Percentiles rank a stretch among this genome's conserved stretches.
Evolutionary conservation across 306 rosid genomes (phyloP).

Genomic region (Cucumis melo): DNA sequence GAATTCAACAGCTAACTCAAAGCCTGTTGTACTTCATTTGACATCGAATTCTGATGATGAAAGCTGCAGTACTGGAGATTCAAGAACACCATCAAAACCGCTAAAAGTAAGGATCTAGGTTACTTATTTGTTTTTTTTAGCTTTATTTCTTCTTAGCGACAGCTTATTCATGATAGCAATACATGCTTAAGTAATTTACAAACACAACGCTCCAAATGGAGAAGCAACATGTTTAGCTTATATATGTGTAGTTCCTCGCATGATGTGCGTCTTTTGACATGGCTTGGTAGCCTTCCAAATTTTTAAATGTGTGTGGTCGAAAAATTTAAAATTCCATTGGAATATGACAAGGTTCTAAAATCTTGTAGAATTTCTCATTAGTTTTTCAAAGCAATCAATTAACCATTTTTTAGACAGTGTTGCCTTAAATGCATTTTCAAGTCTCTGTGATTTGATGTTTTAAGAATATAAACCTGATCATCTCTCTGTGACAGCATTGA

Average conservation of each 20-base stretch:
- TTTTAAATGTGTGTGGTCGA: not conserved
- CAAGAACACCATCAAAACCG: conserved; percentile 15
- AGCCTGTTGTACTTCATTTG: conserved; percentile 15
- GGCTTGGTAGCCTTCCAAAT: not conserved
- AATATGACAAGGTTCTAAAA: not conserved
- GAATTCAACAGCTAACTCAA: conserved; percentile 18
- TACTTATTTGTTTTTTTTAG: not conserved
- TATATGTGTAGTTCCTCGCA: not conserved
- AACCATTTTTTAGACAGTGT: not conserved
- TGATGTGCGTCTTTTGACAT: not conserved
- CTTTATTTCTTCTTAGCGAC: not conserved
- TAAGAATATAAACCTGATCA: not conserved
- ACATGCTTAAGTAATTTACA: not conserved
- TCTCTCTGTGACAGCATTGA: not conserved
- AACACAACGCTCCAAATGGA: not conserved
- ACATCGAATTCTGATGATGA: conserved; percentile 26
- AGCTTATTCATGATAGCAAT: not conserved
- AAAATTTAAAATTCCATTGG: not conserved
- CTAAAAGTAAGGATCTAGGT: conserved; percentile 16
- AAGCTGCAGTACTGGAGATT: conserved; percentile 14
- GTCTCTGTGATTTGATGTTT: not conserved
- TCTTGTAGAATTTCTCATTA: too few relatives aligned
- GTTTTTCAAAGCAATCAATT: not conserved
- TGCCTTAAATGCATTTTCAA: not conserved
- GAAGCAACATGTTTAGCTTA: not conserved